Conservation (phyloP, 139 green algal species). For the Chlamydomonas sphaeroides region DNA sequence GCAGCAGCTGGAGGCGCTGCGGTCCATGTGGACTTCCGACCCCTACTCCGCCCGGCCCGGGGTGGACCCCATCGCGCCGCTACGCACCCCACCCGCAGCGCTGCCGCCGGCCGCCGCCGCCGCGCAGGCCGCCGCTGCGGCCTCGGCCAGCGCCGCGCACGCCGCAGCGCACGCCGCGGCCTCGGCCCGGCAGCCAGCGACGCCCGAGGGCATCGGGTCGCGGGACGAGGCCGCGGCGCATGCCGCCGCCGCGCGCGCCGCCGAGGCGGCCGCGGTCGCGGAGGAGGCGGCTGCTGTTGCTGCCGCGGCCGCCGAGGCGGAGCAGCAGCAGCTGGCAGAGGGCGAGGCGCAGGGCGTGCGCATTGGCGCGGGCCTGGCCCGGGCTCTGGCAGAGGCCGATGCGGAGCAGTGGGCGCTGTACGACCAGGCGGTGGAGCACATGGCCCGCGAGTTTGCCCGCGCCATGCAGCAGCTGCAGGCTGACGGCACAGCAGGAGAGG, state of each 20-base stretch:
- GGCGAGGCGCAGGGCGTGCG: not conserved
- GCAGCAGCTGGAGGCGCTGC: constrained; percentile 43
- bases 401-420: constrained; percentile 28
- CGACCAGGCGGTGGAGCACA: constrained; percentile 11
- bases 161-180: too few relatives aligned
- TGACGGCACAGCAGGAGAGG: too few relatives aligned
- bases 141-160: too few relatives aligned
- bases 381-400: constrained; percentile 15
- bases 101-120: not conserved
- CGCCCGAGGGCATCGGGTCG: not conserved
- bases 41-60: constrained; percentile 33
- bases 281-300: not conserved
- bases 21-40: constrained; percentile 39
- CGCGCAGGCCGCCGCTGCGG: not conserved
- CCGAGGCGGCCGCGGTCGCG: not conserved
- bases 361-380: constrained; percentile 30
- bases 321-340: not conserved
- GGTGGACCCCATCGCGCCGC: constrained; percentile 3
- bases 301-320: not conserved
- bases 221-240: not conserved
- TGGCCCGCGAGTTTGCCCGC: constrained; percentile 20
- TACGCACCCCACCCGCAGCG: not conserved
- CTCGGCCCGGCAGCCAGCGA: not conserved
- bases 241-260: not conserved
- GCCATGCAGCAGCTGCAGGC: constrained; percentile 27